Conservation (phyloP, 1,139 yeast species). For the Lodderomyces orthopsilosis region DNA sequence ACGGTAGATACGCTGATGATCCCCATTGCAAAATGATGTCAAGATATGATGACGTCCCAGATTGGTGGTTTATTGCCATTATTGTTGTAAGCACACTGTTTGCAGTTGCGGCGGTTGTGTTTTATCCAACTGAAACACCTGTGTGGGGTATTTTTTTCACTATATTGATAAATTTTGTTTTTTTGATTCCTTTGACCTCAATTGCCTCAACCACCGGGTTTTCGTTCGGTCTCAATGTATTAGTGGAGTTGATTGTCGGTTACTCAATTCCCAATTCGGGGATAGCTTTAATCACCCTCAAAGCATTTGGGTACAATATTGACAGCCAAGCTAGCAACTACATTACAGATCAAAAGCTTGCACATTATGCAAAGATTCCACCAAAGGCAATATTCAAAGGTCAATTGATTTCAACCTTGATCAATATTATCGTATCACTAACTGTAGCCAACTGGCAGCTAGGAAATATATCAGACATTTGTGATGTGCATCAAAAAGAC, state of each 20-base stretch:
- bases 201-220: constrained; percentile 39
- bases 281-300: constrained; percentile 34
- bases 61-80: constrained; percentile 37
- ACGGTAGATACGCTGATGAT: constrained; percentile 26
- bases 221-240: constrained; percentile 36
- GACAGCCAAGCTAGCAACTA: constrained; percentile 38
- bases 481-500: constrained; percentile 26
- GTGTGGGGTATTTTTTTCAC: constrained; percentile 38
- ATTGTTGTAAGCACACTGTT: constrained; percentile 27
- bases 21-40: constrained; percentile 44
- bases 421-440: constrained; percentile 25
- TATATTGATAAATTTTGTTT: constrained; percentile 32
- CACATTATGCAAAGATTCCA: constrained; percentile 34
- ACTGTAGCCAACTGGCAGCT: constrained; percentile 31
- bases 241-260: constrained; percentile 40
- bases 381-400: constrained; percentile 35
- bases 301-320: constrained; percentile 38
- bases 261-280: constrained; percentile 41
- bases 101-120: constrained; percentile 29
- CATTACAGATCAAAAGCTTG: constrained; percentile 35
- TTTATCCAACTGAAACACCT: constrained; percentile 38
- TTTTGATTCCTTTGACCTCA: constrained; percentile 35
- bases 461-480: constrained; percentile 22
- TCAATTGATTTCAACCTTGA: constrained; percentile 29
- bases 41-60: constrained; percentile 39